Evolutionary conservation across 1,284 basidiomycete species (phyloP), one percentile per base, ranked within the genome.

Genomic region (Boletus subluridellus): DNA sequence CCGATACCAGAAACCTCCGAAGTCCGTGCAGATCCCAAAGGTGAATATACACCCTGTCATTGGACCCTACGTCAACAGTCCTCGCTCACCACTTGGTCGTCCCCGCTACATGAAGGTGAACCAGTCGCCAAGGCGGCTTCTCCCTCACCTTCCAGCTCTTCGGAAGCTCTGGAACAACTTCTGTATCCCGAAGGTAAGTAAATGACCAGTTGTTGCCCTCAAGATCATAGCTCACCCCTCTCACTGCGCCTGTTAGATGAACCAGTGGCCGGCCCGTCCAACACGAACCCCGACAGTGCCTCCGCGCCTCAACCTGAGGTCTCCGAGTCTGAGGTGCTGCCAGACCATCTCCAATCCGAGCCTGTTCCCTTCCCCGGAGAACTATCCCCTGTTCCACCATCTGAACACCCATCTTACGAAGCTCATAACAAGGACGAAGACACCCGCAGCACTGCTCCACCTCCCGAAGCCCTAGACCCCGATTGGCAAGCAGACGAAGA

Each of bases 131-230:
- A 55, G 15, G 30, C 2, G n/a, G 0, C 28, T n/a, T 38, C 46
- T 15, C 10, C 51, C 4, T 64, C 51, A 4, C 38, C 55, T 11
- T 59, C 55, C 32, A 70, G 55, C 46, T 60, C 64, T 35, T 10
- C 14, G 12, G 66, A 66, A 37, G 50, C 50, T 28, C 30, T 65
- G 44, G 35, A 64, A 10, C 57, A 62, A 28, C 64, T 66, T 30
- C 45, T 69, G 11, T 49, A 52, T 47, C 49, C 55, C 0, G 51
- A 69, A 53, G 59, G 66, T 65, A 58, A 52, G 63, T 58, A 55
- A 52, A 14, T 6, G 8, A 44, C 30, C 12, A 0, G 14, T 53
- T 24, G 4, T 41, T 38, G 3, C 3, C 24, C 11, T n/a, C 28
- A 15, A 15, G 30, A 9, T 41, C 15, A 55, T 14, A 4, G 8